Evolutionary conservation across 225 moss, liverwort and hornwort species (phyloP).

Genomic region (Sphagnum tenellum): DNA sequence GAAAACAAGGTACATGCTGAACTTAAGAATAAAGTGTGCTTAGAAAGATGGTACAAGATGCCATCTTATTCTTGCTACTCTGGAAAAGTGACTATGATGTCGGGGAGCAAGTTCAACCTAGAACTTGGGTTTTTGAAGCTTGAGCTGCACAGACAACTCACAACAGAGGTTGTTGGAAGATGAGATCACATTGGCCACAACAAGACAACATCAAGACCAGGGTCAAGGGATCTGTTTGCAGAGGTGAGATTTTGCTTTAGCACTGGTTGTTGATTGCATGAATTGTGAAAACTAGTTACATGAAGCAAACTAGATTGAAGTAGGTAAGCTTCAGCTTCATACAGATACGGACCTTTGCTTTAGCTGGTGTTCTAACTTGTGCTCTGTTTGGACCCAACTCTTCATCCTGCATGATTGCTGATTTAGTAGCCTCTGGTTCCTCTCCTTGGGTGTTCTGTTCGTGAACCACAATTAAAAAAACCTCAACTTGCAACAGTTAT

Average conservation of each 20-base stretch:
- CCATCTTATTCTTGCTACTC: no score
- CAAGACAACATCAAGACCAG: background rate
- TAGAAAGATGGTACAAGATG: no score
- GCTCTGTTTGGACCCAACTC: background rate
- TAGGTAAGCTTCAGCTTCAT: background rate
- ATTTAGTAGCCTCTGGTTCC: background rate
- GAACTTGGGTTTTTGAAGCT: slow-evolving; percentile 32
- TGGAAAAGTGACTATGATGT: no score
- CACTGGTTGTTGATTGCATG: background rate
- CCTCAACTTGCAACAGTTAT: no score
- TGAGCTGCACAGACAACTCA: slow-evolving; percentile 26
- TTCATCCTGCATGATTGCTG: background rate
- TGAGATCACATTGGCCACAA: background rate
- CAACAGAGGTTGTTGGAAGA: background rate
- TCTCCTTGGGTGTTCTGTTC: no score
- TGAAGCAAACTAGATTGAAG: background rate
- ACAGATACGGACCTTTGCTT: slow-evolving; percentile 29
- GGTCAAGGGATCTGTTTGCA: background rate
- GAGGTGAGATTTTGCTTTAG: background rate
- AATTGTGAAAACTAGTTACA: background rate
- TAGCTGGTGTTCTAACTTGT: slow-evolving; percentile 14
- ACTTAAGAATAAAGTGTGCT: no score
- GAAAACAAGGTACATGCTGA: no score
- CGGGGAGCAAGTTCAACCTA: background rate
- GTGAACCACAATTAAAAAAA: no score